These are phyloP conservation scores for Dipodascopsis tothii DNA, from an alignment of 805 yeast genomes.

Conservation along the genomic window DNA sequence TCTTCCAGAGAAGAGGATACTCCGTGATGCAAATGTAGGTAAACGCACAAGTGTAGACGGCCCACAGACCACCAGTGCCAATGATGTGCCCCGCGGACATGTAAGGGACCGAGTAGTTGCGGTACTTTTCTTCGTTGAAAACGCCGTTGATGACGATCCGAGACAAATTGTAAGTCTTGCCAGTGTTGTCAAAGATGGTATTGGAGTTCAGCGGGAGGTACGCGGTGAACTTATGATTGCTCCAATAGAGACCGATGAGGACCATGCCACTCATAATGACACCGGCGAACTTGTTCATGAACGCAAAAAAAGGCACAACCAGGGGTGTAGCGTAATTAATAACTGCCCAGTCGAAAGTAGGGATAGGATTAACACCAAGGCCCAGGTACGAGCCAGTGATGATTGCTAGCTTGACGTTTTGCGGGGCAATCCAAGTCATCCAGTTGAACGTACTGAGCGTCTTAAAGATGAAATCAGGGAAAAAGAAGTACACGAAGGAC, in stretches of 20 bases:
- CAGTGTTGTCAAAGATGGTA: constrained; percentile 46
- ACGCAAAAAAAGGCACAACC: constrained; percentile 55
- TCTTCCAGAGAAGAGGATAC: constrained; percentile 6
- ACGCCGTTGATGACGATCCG: constrained; percentile 38
- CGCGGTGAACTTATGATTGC: constrained; percentile 32
- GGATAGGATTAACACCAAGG: constrained; percentile 38
- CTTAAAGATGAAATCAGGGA: constrained; percentile 57
- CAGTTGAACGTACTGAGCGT: constrained; percentile 57
- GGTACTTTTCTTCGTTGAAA: constrained; percentile 44
- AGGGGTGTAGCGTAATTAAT: constrained; percentile 48
- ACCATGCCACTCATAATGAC: constrained; percentile 27
- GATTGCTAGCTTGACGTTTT: constrained; percentile 46
- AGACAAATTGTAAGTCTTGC: constrained; percentile 42
- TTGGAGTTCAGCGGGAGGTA: constrained; percentile 44
- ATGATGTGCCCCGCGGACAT: constrained; percentile 57
- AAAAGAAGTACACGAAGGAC: constrained; percentile 53
- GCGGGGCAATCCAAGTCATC: constrained; percentile 35
- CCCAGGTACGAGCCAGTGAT: constrained; percentile 50
- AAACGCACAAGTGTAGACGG: constrained; percentile 50
- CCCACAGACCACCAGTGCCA: constrained; percentile 50
- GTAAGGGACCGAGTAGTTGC: constrained; percentile 57
- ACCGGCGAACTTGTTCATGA: constrained; percentile 32
- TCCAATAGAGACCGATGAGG: constrained; percentile 37
- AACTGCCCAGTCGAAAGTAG: constrained; percentile 50
- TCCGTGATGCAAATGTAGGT: constrained; percentile 31